These are phyloP conservation scores for Aureobasidium sp. DNA, from an alignment of 2,329 filamentous ascomycete species.

Conservation along the genomic window DNA sequence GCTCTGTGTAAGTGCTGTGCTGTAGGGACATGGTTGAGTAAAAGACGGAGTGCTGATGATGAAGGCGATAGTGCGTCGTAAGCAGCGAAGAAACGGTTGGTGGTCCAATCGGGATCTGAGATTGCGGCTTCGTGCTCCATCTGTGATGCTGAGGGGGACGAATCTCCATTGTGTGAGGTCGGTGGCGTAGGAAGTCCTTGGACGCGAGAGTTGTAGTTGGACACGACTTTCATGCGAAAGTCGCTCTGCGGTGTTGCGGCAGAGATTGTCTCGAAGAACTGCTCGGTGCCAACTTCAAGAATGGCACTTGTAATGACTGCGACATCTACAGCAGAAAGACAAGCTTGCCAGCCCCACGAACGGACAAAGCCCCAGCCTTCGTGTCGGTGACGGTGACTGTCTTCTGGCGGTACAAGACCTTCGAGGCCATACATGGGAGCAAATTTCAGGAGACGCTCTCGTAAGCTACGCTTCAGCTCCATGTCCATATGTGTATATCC, in stretches of 20 bases:
- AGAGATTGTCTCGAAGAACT: conserved; percentile 14
- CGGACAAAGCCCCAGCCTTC: conserved; percentile 96
- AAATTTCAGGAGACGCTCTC: conserved; percentile 81
- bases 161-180: conserved; percentile 25
- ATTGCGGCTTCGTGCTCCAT: conserved; percentile 22
- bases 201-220: conserved; percentile 25
- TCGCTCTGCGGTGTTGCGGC: conserved; percentile 17
- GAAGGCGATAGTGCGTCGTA: conserved; percentile 50
- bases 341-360: conserved; percentile 96
- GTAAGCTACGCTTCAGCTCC: conserved; percentile 81
- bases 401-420: conserved; percentile 76
- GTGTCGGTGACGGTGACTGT: conserved; percentile 59
- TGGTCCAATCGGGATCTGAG: conserved; percentile 39
- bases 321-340: conserved; percentile 85
- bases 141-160: conserved; percentile 20
- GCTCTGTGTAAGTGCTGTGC: conserved; percentile 87
- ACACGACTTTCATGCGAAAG: conserved; percentile 12
- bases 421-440: conserved; percentile 90
- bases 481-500: conserved; percentile 98
- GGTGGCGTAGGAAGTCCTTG: conserved; percentile 30
- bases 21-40: conserved; percentile 69
- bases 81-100: conserved; percentile 51
- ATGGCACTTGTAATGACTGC: conserved; percentile 89
- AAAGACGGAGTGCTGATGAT: conserved; percentile 57
- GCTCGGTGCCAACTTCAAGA: conserved; percentile 68